Evolutionary conservation across 1,284 basidiomycete genomes (phyloP).

Genomic region (Ustilago shanxiensis): DNA sequence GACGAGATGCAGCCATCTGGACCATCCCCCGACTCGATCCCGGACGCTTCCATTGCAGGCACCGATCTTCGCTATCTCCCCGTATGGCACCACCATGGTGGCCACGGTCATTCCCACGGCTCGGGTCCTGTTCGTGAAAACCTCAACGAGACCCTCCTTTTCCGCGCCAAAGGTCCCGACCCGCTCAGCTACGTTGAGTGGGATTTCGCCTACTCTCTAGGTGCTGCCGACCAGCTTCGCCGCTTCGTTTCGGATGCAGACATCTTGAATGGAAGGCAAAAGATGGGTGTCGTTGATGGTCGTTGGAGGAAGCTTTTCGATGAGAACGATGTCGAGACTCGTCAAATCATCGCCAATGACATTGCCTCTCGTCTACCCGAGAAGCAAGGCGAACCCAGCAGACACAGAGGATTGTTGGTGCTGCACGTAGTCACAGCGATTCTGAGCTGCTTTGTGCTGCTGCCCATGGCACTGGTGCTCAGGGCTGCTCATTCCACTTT

Average conservation of each 20-base stretch:
- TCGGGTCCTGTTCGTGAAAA: constrained; percentile 31
- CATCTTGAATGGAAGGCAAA: constrained; percentile 36
- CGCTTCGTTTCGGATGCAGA: constrained; percentile 50
- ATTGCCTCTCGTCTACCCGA: constrained; percentile 34
- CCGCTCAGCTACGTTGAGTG: constrained; percentile 69
- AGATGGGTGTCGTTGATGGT: constrained; percentile 59
- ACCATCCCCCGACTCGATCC: constrained; percentile 25
- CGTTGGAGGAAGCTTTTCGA: constrained; percentile 65
- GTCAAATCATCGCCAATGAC: constrained; percentile 47
- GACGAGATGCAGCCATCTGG: constrained; percentile 13
- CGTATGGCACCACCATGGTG: constrained; percentile 30
- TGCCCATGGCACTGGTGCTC: constrained; percentile 59
- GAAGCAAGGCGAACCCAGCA: constrained; percentile 27
- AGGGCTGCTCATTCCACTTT: constrained; percentile 59
- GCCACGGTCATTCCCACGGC: constrained; percentile 50
- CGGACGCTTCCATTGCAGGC: constrained; percentile 18
- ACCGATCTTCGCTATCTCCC: constrained; percentile 24
- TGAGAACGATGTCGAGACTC: constrained; percentile 31
- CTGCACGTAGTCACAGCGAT: constrained; percentile 53
- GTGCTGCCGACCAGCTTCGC: constrained; percentile 42
- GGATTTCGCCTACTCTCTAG: constrained; percentile 62
- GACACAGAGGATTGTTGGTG: constrained; percentile 46
- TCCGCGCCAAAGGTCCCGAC: constrained; percentile 61
- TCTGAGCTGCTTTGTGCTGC: constrained; percentile 61
- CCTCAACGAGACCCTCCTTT: constrained; percentile 63